phyloP scores from a whole-genome alignment of 306 rosid genomes.

The Quercus parvula region DNA sequence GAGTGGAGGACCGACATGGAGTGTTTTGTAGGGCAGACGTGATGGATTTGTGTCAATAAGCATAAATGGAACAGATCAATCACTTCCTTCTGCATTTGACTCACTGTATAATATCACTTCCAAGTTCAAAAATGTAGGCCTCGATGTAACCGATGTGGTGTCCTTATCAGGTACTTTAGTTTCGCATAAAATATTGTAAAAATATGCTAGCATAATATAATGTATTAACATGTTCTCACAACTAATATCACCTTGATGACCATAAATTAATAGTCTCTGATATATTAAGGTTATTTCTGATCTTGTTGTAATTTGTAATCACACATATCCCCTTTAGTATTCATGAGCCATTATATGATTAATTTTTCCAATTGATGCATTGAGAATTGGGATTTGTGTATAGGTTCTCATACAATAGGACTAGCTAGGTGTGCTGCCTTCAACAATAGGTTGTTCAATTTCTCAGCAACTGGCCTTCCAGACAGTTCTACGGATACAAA shows the following conservation, averaged over 20 bases:
- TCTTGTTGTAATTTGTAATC: no score
- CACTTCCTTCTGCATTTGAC: conserved; percentile 67
- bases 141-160: conserved; percentile 52
- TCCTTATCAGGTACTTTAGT: conserved; percentile 53
- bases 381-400: neutral
- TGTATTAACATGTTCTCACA: neutral
- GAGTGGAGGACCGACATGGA: conserved; percentile 86
- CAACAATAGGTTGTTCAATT: conserved; percentile 69
- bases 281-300: no score
- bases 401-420: conserved; percentile 85
- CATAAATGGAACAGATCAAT: conserved; percentile 29
- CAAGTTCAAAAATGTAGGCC: conserved; percentile 51
- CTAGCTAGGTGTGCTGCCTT: conserved; percentile 60
- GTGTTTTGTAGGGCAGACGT: conserved; percentile 59
- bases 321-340: no score
- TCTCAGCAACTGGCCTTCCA: conserved; percentile 53
- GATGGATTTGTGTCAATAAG: conserved; percentile 54
- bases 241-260: no score
- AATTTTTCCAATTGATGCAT: neutral
- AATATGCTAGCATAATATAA: neutral
- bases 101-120: conserved; percentile 27
- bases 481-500: conserved; percentile 46
- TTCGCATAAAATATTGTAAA: neutral
- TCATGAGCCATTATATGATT: no score
- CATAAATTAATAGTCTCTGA: no score